phyloP scores from a whole-genome alignment of 2,329 filamentous ascomycete genomes.

The Ophiocordyceps camponoti-rufipedis region DNA sequence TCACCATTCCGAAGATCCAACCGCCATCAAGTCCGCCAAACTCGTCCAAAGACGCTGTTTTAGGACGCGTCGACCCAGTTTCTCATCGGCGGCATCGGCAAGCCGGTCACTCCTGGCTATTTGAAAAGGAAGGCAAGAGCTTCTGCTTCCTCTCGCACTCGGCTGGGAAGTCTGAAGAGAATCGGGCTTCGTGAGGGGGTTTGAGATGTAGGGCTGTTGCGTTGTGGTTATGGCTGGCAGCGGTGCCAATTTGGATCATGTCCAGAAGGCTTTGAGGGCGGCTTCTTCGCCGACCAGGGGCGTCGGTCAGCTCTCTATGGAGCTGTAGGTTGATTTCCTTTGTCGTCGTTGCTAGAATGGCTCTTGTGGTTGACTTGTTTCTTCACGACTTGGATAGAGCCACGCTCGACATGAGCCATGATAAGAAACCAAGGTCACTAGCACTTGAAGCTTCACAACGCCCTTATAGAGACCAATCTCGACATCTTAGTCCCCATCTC shows the following conservation, averaged over 20 bases:
- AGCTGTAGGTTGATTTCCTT: conserved; percentile 3
- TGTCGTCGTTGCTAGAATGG: not conserved
- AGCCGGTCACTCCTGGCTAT: not conserved
- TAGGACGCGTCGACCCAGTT: not conserved
- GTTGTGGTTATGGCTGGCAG: conserved; percentile 1
- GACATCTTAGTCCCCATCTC: conserved; percentile 14
- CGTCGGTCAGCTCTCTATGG: conserved; percentile 18
- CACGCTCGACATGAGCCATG: not conserved
- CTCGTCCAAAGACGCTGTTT: not conserved
- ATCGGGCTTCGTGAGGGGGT: conserved; percentile 1
- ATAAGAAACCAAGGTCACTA: conserved; percentile 9
- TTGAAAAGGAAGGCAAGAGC: not conserved
- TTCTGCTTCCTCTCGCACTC: conserved; percentile 3
- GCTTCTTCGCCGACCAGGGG: conserved; percentile 15
- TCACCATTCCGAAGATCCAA: conserved; percentile 2
- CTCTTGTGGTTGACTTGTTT: not conserved
- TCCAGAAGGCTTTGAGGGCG: conserved; percentile 1
- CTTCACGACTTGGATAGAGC: not conserved
- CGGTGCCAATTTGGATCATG: conserved; percentile 1
- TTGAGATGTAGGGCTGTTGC: conserved; percentile 2
- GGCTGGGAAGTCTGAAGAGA: conserved; percentile 1
- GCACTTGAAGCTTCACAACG: conserved; percentile 7
- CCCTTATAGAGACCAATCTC: conserved; percentile 4
- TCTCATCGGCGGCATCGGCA: not conserved
- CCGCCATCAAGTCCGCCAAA: not conserved